Conservation (phyloP, 2,329 filamentous ascomycete genomes). For the Verticillium klebahnii region DNA sequence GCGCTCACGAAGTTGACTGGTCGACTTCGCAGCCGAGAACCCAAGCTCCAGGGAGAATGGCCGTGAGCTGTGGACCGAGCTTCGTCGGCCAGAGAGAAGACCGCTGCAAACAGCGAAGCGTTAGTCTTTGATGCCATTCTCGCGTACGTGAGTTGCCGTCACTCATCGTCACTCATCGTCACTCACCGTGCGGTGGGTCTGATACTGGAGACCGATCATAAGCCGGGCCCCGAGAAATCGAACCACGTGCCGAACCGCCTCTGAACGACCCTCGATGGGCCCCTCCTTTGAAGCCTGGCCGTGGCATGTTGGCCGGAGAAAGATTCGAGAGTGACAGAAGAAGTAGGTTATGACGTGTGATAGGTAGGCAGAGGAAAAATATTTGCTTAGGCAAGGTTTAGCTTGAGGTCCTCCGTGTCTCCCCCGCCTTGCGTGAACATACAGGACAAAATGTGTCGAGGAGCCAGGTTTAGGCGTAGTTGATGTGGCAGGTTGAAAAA, state of each 20-base stretch:
- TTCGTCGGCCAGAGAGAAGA: conserved; percentile 17
- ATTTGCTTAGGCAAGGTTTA: neutral
- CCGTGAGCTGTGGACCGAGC: conserved; percentile 23
- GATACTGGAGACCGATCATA: neutral
- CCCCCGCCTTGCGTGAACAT: too few relatives aligned
- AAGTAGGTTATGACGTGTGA: neutral
- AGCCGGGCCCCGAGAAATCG: neutral
- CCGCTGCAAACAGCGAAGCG: neutral
- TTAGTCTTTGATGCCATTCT: neutral
- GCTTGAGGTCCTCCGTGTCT: too few relatives aligned
- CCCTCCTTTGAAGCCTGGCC: neutral
- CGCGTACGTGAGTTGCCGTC: neutral
- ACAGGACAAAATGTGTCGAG: too few relatives aligned
- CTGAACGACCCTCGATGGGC: neutral
- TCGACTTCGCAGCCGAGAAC: conserved; percentile 38
- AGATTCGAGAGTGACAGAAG: neutral
- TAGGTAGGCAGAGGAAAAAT: neutral
- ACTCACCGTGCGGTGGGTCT: neutral
- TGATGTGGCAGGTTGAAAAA: too few relatives aligned
- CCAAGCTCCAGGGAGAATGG: conserved; percentile 31
- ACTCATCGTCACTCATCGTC: neutral
- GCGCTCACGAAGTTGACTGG: conserved; percentile 50
- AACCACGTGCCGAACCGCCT: neutral
- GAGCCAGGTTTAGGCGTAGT: too few relatives aligned
- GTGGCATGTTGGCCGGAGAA: neutral